phyloP scores from a whole-genome alignment of 1,284 basidiomycete genomes.

The Agroathelia rolfsii region DNA sequence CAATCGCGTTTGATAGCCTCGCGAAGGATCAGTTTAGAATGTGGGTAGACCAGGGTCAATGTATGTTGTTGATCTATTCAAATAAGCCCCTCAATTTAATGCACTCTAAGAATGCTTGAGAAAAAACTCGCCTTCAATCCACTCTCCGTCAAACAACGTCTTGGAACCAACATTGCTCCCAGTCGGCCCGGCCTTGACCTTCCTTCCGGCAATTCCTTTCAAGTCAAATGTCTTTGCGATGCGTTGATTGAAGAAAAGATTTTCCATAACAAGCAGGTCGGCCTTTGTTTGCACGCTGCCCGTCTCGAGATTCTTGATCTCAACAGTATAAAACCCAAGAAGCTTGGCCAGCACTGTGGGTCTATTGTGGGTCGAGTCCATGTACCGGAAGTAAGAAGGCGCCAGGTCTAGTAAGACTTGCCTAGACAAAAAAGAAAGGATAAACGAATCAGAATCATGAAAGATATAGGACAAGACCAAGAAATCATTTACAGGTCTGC shows the following conservation, averaged over 20 bases:
- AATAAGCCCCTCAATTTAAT: slow-evolving; percentile 3
- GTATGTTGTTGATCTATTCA: slow-evolving; percentile 49
- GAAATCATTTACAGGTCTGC: slow-evolving; percentile 56
- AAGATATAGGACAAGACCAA: slow-evolving; percentile 5
- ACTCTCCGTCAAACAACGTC: slow-evolving; percentile 71
- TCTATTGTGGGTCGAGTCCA: slow-evolving; percentile 55
- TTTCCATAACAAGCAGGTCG: slow-evolving; percentile 76
- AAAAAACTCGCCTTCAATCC: slow-evolving; percentile 56
- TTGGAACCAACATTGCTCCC: slow-evolving; percentile 23
- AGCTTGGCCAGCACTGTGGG: slow-evolving; percentile 67
- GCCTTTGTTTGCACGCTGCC: slow-evolving; percentile 54
- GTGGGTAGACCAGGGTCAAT: slow-evolving; percentile 54
- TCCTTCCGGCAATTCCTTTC: slow-evolving; percentile 69
- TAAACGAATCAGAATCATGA: slow-evolving; percentile 7
- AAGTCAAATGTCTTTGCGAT: slow-evolving; percentile 65
- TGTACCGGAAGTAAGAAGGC: slow-evolving; percentile 68
- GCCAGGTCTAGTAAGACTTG: slow-evolving; percentile 69
- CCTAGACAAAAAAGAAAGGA: slow-evolving; percentile 24
- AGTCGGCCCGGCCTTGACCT: slow-evolving; percentile 40
- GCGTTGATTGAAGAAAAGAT: slow-evolving; percentile 62
- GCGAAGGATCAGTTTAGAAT: slow-evolving; percentile 58
- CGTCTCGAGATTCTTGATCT: slow-evolving; percentile 63
- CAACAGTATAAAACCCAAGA: slow-evolving; percentile 69
- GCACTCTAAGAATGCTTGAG: neutral
- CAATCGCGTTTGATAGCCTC: slow-evolving; percentile 63